Evolutionary conservation across 73 alveolate genomes (phyloP), one percentile per base, ranked within the genome.

Genomic region (Stentor coeruleus): DNA sequence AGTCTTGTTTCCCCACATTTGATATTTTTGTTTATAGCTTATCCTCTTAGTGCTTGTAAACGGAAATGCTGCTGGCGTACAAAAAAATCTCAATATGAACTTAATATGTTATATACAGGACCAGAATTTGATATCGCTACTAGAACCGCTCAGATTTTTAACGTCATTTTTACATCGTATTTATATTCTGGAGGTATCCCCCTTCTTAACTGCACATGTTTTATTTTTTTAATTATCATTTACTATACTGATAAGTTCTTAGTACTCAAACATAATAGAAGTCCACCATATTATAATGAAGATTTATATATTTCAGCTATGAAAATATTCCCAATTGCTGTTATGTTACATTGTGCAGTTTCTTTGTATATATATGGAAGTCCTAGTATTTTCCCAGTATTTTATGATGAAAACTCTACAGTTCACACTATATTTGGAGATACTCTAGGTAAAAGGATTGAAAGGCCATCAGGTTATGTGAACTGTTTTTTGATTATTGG

Each of bases 131-230:
- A 20, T 20, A 39, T 75, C 37, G n/a, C 83, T 6, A 37, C 59
- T 20, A 75, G 83, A 75, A 39, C 59, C 20, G 41, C 83, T 40
- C 72, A 75, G 28, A 38, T 75, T 40, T 75, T 75, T 15, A 75
- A 15, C 1, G 58, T 37, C 0, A 38, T 75, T 20, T 75, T 75
- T 38, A 39, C 83, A n/a, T 75, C 77, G 59, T 40, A 20, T 39
- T 14, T 75, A 75, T 75, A 39, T 2, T 75, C 83, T 20, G 83
- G 74, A 75, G 72, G 59, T 14, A 75, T 75, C 20, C 83, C 83
- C 33, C 59, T 75, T 6, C 58, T 75, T 37, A 37, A 37, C 72
- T 39, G 59, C 72, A 20, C 38, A n/a, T 75, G 59, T 39, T 75
- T 75, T 40, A 35, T 35, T 75, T 15, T 39, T 33, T 35, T 75